Conservation (phyloP, 2,329 filamentous ascomycete species). For the Diaporthe vaccinii region DNA sequence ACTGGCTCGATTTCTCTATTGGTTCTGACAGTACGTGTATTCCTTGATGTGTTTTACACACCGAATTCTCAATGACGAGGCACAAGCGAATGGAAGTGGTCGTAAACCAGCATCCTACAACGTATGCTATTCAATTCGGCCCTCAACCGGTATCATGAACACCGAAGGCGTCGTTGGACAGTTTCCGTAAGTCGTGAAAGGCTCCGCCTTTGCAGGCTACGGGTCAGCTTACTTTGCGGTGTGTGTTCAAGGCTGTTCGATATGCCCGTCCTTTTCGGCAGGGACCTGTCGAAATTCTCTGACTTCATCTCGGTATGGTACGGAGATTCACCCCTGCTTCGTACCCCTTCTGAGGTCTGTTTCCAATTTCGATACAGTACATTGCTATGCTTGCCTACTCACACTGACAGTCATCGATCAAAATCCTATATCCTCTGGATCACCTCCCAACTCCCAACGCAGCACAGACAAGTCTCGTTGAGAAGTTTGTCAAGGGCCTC, state of each 20-base stretch:
- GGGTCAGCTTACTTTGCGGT: neutral
- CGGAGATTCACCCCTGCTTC: constrained; percentile 5
- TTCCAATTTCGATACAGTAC: neutral
- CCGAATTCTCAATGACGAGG: neutral
- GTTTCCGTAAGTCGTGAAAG: neutral
- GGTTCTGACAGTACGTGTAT: neutral
- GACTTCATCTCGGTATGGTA: constrained; percentile 13
- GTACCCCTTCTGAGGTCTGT: neutral
- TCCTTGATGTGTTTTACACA: neutral
- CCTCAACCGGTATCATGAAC: constrained; percentile 9
- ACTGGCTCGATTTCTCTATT: constrained; percentile 1
- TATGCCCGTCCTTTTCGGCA: neutral
- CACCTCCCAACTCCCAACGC: neutral
- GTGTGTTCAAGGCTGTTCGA: neutral
- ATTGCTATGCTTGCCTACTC: neutral
- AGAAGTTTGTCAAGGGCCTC: neutral
- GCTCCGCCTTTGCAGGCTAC: neutral
- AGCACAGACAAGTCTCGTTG: neutral
- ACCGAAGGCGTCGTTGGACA: constrained; percentile 2
- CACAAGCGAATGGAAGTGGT: neutral
- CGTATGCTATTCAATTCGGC: constrained; percentile 2
- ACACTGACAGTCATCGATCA: neutral
- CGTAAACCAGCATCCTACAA: constrained; percentile 11
- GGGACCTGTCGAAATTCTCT: neutral
- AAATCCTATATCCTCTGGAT: neutral